These are phyloP conservation scores for Sugiyamaella grinbergsii DNA, from an alignment of 1,139 yeast species.

Conservation along the genomic window DNA sequence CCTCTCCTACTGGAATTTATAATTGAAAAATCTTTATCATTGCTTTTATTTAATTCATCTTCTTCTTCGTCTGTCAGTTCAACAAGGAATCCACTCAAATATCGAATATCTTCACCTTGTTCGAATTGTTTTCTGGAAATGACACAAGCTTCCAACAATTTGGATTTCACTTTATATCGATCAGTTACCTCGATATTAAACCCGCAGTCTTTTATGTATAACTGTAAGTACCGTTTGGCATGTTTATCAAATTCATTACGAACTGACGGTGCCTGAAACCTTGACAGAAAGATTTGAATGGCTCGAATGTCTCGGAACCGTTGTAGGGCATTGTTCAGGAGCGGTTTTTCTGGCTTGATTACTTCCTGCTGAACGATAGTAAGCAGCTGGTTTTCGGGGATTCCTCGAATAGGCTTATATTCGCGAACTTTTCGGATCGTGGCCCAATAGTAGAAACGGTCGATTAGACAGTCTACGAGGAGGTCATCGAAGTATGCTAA, in stretches of 20 bases:
- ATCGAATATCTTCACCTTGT: conserved; percentile 44
- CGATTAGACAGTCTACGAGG: conserved; percentile 44
- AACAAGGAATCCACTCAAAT: conserved; percentile 46
- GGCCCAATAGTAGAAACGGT: conserved; percentile 44
- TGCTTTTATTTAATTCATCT: conserved; percentile 35
- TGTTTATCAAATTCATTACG: conserved; percentile 45
- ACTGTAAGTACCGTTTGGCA: conserved; percentile 43
- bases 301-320: conserved; percentile 39
- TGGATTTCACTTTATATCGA: conserved; percentile 42
- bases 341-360: conserved; percentile 27
- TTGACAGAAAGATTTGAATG: conserved; percentile 38
- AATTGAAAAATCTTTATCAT: conserved; percentile 47
- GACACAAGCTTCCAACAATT: conserved; percentile 46
- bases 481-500: conserved; percentile 57
- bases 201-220: conserved; percentile 45
- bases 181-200: conserved; percentile 50
- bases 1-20: conserved; percentile 44
- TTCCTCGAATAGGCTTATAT: conserved; percentile 36
- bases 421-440: conserved; percentile 42
- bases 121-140: conserved; percentile 42
- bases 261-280: conserved; percentile 35
- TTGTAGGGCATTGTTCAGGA: conserved; percentile 33
- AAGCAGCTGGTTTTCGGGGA: conserved; percentile 31
- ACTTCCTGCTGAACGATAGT: conserved; percentile 31
- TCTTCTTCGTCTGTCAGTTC: conserved; percentile 44